Base-by-base conservation (phyloP, 2,329 filamentous ascomycete species). In the Akanthomyces muscarius region DNA sequence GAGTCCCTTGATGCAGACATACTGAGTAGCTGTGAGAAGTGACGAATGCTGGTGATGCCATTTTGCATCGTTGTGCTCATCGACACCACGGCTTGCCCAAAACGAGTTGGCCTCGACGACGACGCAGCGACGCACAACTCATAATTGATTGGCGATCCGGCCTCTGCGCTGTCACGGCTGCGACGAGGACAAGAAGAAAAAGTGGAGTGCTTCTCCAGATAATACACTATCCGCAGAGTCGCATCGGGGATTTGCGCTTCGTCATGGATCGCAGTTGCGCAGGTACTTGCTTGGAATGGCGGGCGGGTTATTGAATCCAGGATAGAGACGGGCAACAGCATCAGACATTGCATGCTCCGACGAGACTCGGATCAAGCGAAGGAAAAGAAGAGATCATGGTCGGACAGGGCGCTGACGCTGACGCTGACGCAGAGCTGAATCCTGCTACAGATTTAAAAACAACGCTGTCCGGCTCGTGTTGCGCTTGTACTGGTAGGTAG, bases 141-240 rank as follows among this genome's bases (percentile, higher is more conserved):
- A 16, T 16, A 16, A 5, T 16, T 23, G 21, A 41, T 50, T 30
- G 55, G 30, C 33, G 55, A 58, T 58, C 44, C 44, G 44, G 18
- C 45, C n/a, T 13, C 42, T 36, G 28, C 42, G 28, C n/a, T 36
- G 45, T 41, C 30, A 55, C 52, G 33, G 36, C 36, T 58, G 21
- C 28, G 42, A 18, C 41, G n/a, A 21, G 10, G 6, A 25, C n/a
- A 25, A 21, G n/a, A 48, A 58, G 25, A 58, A 55, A 55, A 50
- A 30, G 55, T 58, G 55, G 45, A 58, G 30, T 36, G 10, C 5
- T 57, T 48, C 55, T 50, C 44, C 45, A 58, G 55, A 50, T 25
- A 58, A 58, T 57, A 57, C 18, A 36, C 36, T 25, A 38, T 53
- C 30, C 23, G 21, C 8, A 38, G 55, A n/a, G 30, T 41, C 21